phyloP scores from a whole-genome alignment of 371 early-diverging fungal species.

The Zychaea mexicana region DNA sequence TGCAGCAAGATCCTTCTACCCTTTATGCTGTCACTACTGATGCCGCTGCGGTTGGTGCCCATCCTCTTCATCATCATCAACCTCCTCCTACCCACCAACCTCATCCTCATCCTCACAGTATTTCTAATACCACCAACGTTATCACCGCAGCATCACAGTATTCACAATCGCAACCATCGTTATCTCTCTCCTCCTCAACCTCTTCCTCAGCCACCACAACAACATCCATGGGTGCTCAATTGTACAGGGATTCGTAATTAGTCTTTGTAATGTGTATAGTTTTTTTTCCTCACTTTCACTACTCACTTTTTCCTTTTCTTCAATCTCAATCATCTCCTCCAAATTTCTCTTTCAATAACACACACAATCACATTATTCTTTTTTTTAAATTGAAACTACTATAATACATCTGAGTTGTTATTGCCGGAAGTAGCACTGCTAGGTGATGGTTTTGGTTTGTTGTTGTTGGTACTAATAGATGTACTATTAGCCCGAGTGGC shows the following conservation, averaged over 20 bases:
- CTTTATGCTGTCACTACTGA: background rate
- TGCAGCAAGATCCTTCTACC: background rate
- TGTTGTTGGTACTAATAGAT: background rate
- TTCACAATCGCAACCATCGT: background rate
- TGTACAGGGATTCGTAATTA: background rate
- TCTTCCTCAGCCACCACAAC: too few species aligned
- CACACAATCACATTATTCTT: background rate
- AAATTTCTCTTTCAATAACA: background rate
- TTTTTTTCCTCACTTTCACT: background rate
- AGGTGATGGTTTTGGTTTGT: background rate
- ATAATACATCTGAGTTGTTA: background rate
- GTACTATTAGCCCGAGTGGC: background rate
- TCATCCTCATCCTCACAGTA: background rate
- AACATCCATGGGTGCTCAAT: background rate
- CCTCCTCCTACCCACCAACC: background rate
- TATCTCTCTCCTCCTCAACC: background rate
- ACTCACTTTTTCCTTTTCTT: background rate
- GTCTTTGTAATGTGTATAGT: background rate
- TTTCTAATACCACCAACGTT: background rate
- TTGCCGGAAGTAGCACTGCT: background rate
- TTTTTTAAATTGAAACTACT: too few species aligned
- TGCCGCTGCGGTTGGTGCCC: background rate
- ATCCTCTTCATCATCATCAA: too few species aligned
- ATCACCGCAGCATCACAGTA: background rate
- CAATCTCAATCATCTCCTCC: background rate